phyloP scores from a whole-genome alignment of 495 filamentous ascomycete species.

The Saxophila tyrrhenica region DNA sequence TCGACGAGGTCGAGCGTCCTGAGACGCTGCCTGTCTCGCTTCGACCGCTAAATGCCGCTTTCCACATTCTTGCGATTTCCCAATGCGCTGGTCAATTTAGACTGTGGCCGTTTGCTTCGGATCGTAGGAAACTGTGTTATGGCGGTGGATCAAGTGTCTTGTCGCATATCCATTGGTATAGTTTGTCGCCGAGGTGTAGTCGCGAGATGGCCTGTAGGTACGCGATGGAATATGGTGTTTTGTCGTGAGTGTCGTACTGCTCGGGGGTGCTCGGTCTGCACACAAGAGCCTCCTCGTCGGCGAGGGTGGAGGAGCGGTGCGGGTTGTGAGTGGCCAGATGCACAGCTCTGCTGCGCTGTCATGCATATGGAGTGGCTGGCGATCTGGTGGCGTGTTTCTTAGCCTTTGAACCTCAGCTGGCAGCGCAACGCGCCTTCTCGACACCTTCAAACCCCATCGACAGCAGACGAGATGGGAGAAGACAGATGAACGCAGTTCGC shows the following conservation, averaged over 20 bases:
- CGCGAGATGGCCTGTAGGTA: background rate
- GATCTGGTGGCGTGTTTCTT: background rate
- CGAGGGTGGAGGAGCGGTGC: background rate
- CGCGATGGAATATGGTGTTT: background rate
- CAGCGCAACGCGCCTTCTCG: background rate
- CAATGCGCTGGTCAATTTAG: background rate
- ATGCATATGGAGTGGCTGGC: background rate
- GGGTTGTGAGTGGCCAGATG: background rate
- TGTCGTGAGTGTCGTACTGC: background rate
- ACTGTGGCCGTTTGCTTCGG: background rate
- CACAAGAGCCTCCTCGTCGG: background rate
- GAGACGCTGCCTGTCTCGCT: constrained; percentile 16
- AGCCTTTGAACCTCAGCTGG: background rate
- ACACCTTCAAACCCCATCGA: no score
- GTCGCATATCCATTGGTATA: background rate
- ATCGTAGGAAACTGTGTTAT: background rate
- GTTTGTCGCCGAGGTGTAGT: background rate
- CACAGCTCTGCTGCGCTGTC: background rate
- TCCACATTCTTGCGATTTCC: constrained; percentile 14
- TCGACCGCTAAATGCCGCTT: constrained; percentile 16
- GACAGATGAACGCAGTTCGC: background rate
- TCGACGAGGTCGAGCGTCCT: background rate
- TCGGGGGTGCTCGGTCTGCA: background rate
- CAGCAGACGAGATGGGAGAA: background rate
- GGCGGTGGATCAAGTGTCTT: background rate